phyloP scores from a whole-genome alignment of 2,329 filamentous ascomycete species.

The Fusarium sp. region DNA sequence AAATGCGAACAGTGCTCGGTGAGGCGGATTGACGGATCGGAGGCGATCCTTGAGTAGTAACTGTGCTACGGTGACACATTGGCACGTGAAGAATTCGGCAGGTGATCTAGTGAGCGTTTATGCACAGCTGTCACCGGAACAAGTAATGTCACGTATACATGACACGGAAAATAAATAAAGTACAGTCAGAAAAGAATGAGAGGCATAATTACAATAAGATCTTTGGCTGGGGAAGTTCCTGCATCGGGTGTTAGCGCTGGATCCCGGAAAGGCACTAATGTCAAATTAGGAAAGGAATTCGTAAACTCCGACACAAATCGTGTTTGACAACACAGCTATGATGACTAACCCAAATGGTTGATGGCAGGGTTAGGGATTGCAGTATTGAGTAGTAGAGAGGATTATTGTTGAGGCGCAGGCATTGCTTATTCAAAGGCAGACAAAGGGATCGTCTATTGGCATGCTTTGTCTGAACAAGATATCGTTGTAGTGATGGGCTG shows the following conservation, averaged over 20 bases:
- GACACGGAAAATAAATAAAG: neutral
- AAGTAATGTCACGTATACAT: too few relatives aligned
- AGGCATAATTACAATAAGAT: neutral
- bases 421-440: fast-evolving
- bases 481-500: fast-evolving
- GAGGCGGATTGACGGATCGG: neutral
- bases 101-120: neutral
- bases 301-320: neutral
- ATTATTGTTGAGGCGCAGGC: neutral
- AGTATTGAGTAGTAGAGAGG: neutral
- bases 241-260: neutral
- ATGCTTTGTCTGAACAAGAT: neutral
- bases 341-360: neutral
- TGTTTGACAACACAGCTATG: neutral
- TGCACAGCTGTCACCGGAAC: neutral
- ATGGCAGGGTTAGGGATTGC: too few relatives aligned
- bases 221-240: neutral
- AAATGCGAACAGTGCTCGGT: neutral
- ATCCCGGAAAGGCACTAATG: neutral
- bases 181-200: neutral
- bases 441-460: too few relatives aligned
- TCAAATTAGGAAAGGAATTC: neutral
- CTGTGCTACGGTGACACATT: neutral
- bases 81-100: neutral
- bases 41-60: neutral